These are phyloP conservation scores for Plasmodium ovale DNA, from an alignment of 169 alveolate species.

Conservation along the genomic window DNA sequence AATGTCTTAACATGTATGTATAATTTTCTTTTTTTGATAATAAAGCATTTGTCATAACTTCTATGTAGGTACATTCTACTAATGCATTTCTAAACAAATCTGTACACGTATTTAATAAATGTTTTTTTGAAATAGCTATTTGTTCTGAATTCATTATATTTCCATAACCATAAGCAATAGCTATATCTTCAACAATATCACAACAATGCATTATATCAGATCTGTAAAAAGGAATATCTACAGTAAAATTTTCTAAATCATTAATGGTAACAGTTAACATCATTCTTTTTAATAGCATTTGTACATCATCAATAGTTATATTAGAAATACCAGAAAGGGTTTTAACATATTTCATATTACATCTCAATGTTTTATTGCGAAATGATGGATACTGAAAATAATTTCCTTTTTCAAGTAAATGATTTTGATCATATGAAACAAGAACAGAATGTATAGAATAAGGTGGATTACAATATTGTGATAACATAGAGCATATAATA, in stretches of 20 bases:
- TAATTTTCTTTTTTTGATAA: constrained; percentile 78
- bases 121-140: constrained; percentile 34
- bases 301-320: constrained; percentile 75
- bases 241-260: constrained; percentile 76
- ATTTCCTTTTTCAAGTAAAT: constrained; percentile 43
- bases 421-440: constrained; percentile 39
- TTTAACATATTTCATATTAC: constrained; percentile 74
- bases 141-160: constrained; percentile 79
- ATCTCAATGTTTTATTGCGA: constrained; percentile 29
- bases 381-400: constrained; percentile 32
- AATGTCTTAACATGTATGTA: constrained; percentile 76
- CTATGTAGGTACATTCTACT: constrained; percentile 80
- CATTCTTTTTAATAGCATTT: constrained; percentile 82
- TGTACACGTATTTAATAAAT: constrained; percentile 43
- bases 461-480: constrained; percentile 54
- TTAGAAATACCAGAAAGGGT: constrained; percentile 77
- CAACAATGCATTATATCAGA: constrained; percentile 96
- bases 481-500: constrained; percentile 66
- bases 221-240: constrained; percentile 91
- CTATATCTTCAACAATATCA: constrained; percentile 97
- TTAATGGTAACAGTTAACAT: constrained; percentile 77
- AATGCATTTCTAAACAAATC: constrained; percentile 75
- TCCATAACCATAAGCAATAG: constrained; percentile 96
- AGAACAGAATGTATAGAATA: constrained; percentile 50
- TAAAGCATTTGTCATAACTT: constrained; percentile 83